Evolutionary conservation across 2,329 filamentous ascomycete species (phyloP).

Genomic region (Ceratocystis huliohia): DNA sequence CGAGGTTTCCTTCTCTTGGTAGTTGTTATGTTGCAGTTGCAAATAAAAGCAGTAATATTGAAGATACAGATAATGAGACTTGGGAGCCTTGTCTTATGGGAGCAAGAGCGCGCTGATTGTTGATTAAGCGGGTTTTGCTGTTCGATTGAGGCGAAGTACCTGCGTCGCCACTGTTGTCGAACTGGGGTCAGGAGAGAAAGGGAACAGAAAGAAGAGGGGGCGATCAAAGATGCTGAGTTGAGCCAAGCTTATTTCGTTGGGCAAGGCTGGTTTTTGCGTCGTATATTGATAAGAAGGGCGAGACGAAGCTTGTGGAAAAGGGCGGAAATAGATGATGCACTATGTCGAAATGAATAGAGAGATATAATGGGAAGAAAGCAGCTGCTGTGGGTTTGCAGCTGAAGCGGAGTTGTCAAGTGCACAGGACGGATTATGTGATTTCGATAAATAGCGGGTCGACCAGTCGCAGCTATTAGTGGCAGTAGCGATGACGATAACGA

Average conservation of each 20-base stretch:
- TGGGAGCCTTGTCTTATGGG: conserved; percentile 1
- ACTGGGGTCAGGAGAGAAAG: neutral
- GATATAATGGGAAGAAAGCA: neutral
- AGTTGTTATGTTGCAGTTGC: neutral
- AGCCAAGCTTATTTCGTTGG: neutral
- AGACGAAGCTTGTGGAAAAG: neutral
- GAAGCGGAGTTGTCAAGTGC: too few species aligned
- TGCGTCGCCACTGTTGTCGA: neutral
- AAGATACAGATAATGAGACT: conserved; percentile 1
- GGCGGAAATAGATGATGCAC: neutral
- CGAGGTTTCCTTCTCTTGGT: neutral
- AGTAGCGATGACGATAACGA: neutral
- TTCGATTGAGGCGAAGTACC: conserved; percentile 2
- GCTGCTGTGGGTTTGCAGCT: neutral
- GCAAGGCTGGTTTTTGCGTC: neutral
- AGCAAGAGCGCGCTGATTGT: neutral
- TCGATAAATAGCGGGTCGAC: neutral
- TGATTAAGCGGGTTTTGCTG: conserved; percentile 2
- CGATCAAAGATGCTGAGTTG: neutral
- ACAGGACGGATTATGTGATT: too few species aligned
- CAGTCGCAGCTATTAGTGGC: neutral
- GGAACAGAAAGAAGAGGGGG: neutral
- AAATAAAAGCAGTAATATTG: conserved; percentile 4
- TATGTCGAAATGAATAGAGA: neutral
- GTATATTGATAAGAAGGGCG: neutral